Evolutionary conservation across 768 basidiomycete genomes (phyloP).

Genomic region (Kondoa subrosea): DNA sequence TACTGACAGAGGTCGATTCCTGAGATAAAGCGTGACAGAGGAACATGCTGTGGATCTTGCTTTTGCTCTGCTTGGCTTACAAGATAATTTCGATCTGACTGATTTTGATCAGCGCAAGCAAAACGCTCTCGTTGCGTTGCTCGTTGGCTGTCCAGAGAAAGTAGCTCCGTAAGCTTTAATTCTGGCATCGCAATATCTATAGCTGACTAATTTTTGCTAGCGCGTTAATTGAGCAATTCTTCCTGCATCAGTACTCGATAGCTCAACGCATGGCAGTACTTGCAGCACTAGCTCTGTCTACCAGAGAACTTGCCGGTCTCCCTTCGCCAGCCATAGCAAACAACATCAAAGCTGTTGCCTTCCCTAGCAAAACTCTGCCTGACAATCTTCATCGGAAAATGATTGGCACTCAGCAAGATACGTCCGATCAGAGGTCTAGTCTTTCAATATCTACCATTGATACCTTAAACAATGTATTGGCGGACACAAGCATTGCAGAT

Average conservation of each 20-base stretch:
- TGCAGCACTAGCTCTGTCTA: constrained; percentile 68
- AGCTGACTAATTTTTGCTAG: constrained; percentile 35
- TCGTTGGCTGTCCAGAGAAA: constrained; percentile 57
- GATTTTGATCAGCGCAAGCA: constrained; percentile 62
- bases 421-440: constrained; percentile 16
- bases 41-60: constrained; percentile 77
- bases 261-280: constrained; percentile 70
- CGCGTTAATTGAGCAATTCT: constrained; percentile 75
- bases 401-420: constrained; percentile 22
- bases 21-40: constrained; percentile 38
- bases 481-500: constrained; percentile 41
- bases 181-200: not conserved
- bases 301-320: constrained; percentile 55
- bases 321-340: constrained; percentile 24
- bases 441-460: not conserved
- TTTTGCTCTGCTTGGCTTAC: constrained; percentile 52
- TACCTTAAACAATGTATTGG: constrained; percentile 45
- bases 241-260: constrained; percentile 78
- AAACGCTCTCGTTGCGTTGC: constrained; percentile 57
- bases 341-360: constrained; percentile 33
- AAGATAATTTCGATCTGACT: constrained; percentile 70
- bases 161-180: constrained; percentile 55
- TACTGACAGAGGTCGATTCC: not conserved
- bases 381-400: constrained; percentile 43
- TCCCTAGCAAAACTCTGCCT: constrained; percentile 71